phyloP scores from a whole-genome alignment of 352 stramenopile species.

The Phytophthora fragariae region DNA sequence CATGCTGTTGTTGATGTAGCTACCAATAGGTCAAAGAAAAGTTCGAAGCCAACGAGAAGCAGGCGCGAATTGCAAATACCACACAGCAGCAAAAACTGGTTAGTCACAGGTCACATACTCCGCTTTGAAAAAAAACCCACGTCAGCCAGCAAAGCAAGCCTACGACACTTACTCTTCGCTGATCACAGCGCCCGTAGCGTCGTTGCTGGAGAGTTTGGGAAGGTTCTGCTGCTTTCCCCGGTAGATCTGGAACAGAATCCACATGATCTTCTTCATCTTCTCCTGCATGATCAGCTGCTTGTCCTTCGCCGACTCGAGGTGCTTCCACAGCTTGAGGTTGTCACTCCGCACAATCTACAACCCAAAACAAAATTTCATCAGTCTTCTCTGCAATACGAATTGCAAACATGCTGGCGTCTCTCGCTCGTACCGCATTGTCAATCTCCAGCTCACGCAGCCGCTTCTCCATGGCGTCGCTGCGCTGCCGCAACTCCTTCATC shows the following conservation, averaged over 20 bases:
- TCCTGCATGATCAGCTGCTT: conserved; percentile 92
- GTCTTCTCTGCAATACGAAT: background rate
- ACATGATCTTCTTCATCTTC: conserved; percentile 94
- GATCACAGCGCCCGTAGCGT: conserved; percentile 56
- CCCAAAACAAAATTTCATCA: conserved; percentile 4
- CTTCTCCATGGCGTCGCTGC: conserved; percentile 91
- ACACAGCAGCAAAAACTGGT: conserved; percentile 45
- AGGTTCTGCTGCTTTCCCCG: conserved; percentile 80
- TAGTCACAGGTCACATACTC: conserved; percentile 30
- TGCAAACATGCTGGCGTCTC: background rate
- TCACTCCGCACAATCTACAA: conserved; percentile 85
- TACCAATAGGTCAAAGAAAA: conserved; percentile 63
- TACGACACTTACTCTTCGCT: conserved; percentile 82
- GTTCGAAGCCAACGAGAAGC: conserved; percentile 21
- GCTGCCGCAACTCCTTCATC: conserved; percentile 85
- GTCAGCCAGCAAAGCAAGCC: conserved; percentile 4
- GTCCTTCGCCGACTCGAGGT: conserved; percentile 84
- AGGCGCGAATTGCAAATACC: conserved; percentile 34
- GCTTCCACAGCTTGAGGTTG: conserved; percentile 91
- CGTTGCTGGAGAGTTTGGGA: conserved; percentile 76
- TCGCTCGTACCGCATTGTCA: conserved; percentile 78
- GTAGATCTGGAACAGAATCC: conserved; percentile 92
- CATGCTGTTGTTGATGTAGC: conserved; percentile 81
- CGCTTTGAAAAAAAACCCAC: background rate
- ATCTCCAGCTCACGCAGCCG: conserved; percentile 85